Percentiles rank a stretch among this genome's conserved stretches.
Evolutionary conservation across 2,329 filamentous ascomycete species (phyloP).

Genomic region (Arthroderma sp.): DNA sequence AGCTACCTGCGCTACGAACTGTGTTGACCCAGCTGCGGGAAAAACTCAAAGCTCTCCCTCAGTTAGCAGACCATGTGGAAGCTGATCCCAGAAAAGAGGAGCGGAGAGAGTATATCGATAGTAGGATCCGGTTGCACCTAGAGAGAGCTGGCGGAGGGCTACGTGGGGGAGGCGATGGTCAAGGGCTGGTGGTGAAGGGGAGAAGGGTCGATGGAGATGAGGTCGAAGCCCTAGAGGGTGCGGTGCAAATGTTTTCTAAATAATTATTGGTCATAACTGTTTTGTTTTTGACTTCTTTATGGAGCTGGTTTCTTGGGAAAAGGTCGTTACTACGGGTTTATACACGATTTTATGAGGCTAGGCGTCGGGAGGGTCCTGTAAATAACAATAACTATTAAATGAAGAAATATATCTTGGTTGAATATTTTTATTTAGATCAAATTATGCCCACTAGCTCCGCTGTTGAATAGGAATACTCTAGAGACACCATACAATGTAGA

Average conservation of each 20-base stretch:
- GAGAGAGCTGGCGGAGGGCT: constrained; percentile 39
- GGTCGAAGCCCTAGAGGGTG: constrained; percentile 27
- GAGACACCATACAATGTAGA: too few species aligned
- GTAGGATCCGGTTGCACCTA: constrained; percentile 61
- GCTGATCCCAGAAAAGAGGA: constrained; percentile 51
- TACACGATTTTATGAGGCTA: too few species aligned
- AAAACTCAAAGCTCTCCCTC: constrained; percentile 40
- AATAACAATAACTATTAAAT: too few species aligned
- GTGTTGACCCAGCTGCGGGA: constrained; percentile 56
- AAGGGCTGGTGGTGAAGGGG: constrained; percentile 22
- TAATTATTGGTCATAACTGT: background rate
- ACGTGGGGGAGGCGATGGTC: constrained; percentile 20
- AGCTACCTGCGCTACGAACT: constrained; percentile 64
- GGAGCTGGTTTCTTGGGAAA: too few species aligned
- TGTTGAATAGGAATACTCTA: too few species aligned
- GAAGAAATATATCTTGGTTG: too few species aligned
- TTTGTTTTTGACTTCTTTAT: too few species aligned
- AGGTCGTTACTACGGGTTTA: too few species aligned
- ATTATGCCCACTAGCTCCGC: too few species aligned
- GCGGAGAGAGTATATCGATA: constrained; percentile 70
- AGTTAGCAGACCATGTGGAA: constrained; percentile 23
- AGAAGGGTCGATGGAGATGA: constrained; percentile 28
- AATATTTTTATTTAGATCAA: too few species aligned
- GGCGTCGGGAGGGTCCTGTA: too few species aligned
- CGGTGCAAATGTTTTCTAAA: constrained; percentile 4